phyloP scores from a whole-genome alignment of 768 basidiomycete genomes.

The Chalciporus chontae region DNA sequence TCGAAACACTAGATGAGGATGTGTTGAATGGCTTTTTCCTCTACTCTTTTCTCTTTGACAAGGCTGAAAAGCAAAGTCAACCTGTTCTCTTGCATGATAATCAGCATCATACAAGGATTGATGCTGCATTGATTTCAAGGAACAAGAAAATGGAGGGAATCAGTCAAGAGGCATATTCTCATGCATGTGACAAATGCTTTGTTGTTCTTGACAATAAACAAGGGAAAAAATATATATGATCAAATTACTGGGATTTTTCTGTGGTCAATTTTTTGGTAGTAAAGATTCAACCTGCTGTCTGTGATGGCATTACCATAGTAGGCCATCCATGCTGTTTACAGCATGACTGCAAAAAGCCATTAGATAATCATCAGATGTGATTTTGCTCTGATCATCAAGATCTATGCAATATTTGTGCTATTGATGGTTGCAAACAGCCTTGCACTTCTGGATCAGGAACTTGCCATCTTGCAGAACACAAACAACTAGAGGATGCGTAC shows the following conservation, averaged over 20 bases:
- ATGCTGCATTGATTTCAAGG: too few relatives aligned
- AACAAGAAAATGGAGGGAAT: conserved; percentile 10
- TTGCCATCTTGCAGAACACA: conserved; percentile 21
- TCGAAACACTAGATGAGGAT: too few relatives aligned
- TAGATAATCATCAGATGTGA: too few relatives aligned
- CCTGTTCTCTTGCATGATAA: too few relatives aligned
- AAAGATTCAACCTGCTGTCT: neutral
- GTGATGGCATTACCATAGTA: conserved; percentile 15
- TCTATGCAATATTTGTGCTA: conserved; percentile 27
- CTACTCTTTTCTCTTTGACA: too few relatives aligned
- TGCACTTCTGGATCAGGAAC: conserved; percentile 6
- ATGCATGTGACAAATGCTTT: conserved; percentile 11
- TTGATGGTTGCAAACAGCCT: conserved; percentile 25
- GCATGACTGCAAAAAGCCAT: too few relatives aligned
- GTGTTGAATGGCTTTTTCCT: too few relatives aligned
- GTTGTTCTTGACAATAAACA: conserved; percentile 1
- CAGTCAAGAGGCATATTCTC: conserved; percentile 8
- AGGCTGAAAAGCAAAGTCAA: too few relatives aligned
- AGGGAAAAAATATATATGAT: neutral
- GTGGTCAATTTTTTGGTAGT: too few relatives aligned
- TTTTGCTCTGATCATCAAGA: conserved; percentile 15
- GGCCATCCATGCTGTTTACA: too few relatives aligned
- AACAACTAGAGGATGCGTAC: conserved; percentile 18
- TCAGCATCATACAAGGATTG: too few relatives aligned
- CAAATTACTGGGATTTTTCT: too few relatives aligned